These are phyloP conservation scores for Suhomyces tanzawaensis DNA, from an alignment of 805 yeast species.

Conservation along the genomic window DNA sequence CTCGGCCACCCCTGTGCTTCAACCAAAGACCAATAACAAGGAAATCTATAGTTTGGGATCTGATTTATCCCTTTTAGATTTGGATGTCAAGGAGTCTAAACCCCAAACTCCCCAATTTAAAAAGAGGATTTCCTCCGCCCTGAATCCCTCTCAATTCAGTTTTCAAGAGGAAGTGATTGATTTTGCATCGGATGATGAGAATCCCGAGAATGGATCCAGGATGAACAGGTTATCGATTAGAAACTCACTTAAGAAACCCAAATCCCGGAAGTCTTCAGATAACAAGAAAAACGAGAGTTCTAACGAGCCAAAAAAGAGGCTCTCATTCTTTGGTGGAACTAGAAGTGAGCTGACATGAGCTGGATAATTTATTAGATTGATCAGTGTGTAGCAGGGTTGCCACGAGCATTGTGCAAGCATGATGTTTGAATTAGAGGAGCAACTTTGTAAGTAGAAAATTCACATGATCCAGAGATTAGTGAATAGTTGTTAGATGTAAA, in stretches of 20 bases:
- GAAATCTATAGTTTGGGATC: conserved; percentile 9
- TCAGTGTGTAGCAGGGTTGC: too few relatives aligned
- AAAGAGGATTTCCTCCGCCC: conserved; percentile 29
- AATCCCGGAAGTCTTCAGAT: conserved; percentile 21
- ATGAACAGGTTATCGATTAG: conserved; percentile 43
- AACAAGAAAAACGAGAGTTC: conserved; percentile 18
- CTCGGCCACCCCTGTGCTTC: conserved; percentile 16
- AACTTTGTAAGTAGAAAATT: too few relatives aligned
- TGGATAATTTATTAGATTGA: too few relatives aligned
- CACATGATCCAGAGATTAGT: too few relatives aligned
- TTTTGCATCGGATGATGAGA: conserved; percentile 47
- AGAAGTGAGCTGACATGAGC: background rate
- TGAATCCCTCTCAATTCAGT: conserved; percentile 27
- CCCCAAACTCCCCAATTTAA: conserved; percentile 25
- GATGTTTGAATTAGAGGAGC: too few relatives aligned
- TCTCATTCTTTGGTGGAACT: conserved; percentile 22
- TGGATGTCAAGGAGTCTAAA: conserved; percentile 20
- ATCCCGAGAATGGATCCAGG: conserved; percentile 31
- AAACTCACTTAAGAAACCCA: conserved; percentile 32
- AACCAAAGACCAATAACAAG: conserved; percentile 10
- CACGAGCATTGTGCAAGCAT: too few relatives aligned
- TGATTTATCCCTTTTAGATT: conserved; percentile 24
- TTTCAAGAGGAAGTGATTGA: conserved; percentile 45
- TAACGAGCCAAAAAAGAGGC: conserved; percentile 19
- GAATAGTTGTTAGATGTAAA: too few relatives aligned